Conservation (phyloP, 768 basidiomycete species). For the Termitomyces sp. region DNA sequence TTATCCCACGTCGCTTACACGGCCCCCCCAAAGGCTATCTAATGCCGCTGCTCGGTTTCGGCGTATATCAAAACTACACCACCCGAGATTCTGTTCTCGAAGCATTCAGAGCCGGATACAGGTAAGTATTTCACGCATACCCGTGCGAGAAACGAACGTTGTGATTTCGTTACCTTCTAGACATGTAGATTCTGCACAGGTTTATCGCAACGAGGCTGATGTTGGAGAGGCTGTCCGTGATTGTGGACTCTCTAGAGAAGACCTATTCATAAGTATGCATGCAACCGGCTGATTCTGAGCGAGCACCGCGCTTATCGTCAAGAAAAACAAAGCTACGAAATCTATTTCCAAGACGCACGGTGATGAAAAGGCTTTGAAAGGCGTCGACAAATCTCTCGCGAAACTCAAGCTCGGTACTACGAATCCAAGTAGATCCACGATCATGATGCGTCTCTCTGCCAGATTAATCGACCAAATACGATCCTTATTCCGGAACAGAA, state of each 20-base stretch:
- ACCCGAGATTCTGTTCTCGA: slow-evolving; percentile 49
- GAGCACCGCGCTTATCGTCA: background rate
- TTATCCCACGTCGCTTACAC: background rate
- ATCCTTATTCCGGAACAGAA: slow-evolving; percentile 57
- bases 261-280: slow-evolving; percentile 63
- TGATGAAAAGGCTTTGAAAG: slow-evolving; percentile 52
- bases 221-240: slow-evolving; percentile 57
- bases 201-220: slow-evolving; percentile 58
- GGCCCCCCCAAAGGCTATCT: slow-evolving; percentile 30
- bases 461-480: slow-evolving; percentile 64
- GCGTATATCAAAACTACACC: slow-evolving; percentile 63
- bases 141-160: background rate
- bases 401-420: slow-evolving; percentile 49
- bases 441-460: background rate
- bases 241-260: slow-evolving; percentile 47
- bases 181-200: slow-evolving; percentile 68
- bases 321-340: slow-evolving; percentile 55
- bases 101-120: slow-evolving; percentile 64
- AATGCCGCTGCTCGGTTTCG: slow-evolving; percentile 67
- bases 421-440: background rate
- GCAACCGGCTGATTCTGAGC: background rate
- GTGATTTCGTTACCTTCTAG: too few species aligned
- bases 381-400: slow-evolving; percentile 54
- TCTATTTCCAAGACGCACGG: slow-evolving; percentile 51
- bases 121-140: slow-evolving; percentile 25